phyloP scores from a whole-genome alignment of 2,329 filamentous ascomycete species.

The Alternaria gaisen region DNA sequence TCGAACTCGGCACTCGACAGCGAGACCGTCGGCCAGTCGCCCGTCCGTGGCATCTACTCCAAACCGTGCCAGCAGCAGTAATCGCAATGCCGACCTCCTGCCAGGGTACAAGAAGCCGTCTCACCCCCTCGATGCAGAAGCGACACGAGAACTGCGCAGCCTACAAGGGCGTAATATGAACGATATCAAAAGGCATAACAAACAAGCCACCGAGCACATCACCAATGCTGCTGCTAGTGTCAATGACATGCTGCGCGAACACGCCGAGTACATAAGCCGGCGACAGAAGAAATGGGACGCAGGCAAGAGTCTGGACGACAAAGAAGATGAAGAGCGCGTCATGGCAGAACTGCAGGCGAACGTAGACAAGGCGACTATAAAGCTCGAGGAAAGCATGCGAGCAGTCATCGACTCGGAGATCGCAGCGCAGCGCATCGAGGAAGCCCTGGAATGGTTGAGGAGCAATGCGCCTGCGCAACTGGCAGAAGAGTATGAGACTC shows the following conservation, averaged over 20 bases:
- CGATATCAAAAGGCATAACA: conserved; percentile 60
- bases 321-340: conserved; percentile 50
- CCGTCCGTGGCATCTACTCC: conserved; percentile 2
- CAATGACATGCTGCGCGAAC: conserved; percentile 62
- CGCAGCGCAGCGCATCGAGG: conserved; percentile 56
- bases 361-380: conserved; percentile 61
- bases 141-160: conserved; percentile 57
- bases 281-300: conserved; percentile 47
- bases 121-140: conserved; percentile 60
- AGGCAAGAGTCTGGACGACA: conserved; percentile 47
- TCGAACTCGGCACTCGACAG: conserved; percentile 25
- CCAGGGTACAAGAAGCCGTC: conserved; percentile 65
- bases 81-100: conserved; percentile 29
- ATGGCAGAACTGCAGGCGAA: conserved; percentile 53
- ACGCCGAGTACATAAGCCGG: conserved; percentile 48
- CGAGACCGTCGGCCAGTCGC: conserved; percentile 26
- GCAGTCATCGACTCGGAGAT: conserved; percentile 65
- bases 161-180: conserved; percentile 56
- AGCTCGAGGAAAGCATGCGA: conserved; percentile 67
- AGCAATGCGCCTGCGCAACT: conserved; percentile 43
- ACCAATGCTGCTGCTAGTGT: conserved; percentile 61
- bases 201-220: conserved; percentile 58
- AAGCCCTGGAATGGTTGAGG: conserved; percentile 55
- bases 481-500: conserved; percentile 44
- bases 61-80: conserved; percentile 11